Evolutionary conservation across 1,139 yeast genomes (phyloP).

Genomic region (Blastobotrys apis): DNA sequence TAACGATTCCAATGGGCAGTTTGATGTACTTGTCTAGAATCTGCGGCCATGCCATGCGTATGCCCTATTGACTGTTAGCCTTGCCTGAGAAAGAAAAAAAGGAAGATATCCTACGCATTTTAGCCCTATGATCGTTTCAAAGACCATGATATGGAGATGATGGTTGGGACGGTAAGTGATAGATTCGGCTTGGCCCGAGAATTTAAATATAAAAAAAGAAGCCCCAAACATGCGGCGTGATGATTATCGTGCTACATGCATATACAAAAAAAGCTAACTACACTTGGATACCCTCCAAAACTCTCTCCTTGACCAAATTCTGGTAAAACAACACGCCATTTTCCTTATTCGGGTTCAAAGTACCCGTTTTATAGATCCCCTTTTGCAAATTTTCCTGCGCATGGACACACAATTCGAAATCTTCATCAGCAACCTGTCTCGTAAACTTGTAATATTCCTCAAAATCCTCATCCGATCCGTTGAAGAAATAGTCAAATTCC

Average conservation of each 20-base stretch:
- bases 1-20: slow-evolving; percentile 20
- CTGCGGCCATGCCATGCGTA: slow-evolving; percentile 8
- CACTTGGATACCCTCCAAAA: slow-evolving; percentile 6
- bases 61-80: no score
- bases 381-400: slow-evolving; percentile 13
- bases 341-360: slow-evolving; percentile 14
- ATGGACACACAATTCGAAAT: slow-evolving; percentile 12
- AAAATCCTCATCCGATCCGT: slow-evolving; percentile 14
- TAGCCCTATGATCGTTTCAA: no score
- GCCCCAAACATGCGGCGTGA: no score
- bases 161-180: no score
- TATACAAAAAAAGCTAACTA: no score
- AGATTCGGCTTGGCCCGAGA: no score
- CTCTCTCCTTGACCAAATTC: slow-evolving; percentile 11
- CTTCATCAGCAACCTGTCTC: slow-evolving; percentile 13
- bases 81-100: no score
- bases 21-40: slow-evolving; percentile 14
- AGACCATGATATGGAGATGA: no score
- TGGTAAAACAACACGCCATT: slow-evolving; percentile 14
- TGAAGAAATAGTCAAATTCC: slow-evolving; percentile 15
- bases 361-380: slow-evolving; percentile 12
- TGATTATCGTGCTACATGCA: no score
- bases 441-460: slow-evolving; percentile 13
- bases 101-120: no score
- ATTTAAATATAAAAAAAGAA: no score